phyloP scores from a whole-genome alignment of 768 basidiomycete genomes.

The Termitomyces bulborhizus region DNA sequence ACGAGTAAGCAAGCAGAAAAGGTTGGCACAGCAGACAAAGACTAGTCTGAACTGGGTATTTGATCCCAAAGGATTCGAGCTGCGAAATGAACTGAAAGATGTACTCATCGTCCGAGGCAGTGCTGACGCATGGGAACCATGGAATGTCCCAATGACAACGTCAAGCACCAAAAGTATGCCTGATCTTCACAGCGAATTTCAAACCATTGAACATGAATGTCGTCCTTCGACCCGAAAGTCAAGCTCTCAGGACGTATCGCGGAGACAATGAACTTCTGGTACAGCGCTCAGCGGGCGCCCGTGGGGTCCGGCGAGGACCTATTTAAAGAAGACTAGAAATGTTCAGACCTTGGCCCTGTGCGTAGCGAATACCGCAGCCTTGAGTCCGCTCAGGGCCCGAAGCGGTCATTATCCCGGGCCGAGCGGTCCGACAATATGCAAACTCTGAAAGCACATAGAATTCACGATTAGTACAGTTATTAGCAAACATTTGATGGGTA shows the following conservation, averaged over 20 bases:
- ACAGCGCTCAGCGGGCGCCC: conserved; percentile 19
- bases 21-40: conserved; percentile 28
- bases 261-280: conserved; percentile 22
- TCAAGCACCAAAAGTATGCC: conserved; percentile 3
- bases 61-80: conserved; percentile 27
- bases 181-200: conserved; percentile 26
- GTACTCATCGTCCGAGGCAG: conserved; percentile 10
- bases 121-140: neutral
- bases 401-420: neutral
- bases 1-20: conserved; percentile 11
- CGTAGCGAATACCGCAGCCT: conserved; percentile 45
- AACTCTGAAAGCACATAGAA: too few relatives aligned
- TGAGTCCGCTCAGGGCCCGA: conserved; percentile 21
- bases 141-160: neutral
- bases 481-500: too few relatives aligned
- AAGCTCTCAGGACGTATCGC: conserved; percentile 9
- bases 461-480: too few relatives aligned
- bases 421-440: neutral
- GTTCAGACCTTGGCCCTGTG: conserved; percentile 40
- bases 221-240: conserved; percentile 14
- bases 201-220: neutral
- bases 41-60: conserved; percentile 43
- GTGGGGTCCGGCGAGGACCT: conserved; percentile 23
- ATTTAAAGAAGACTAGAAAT: conserved; percentile 20
- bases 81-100: conserved; percentile 67